Evolutionary conservation across 306 rosid species (phyloP), one percentile per base, ranked within the genome.

Genomic region (Geum urbanum): DNA sequence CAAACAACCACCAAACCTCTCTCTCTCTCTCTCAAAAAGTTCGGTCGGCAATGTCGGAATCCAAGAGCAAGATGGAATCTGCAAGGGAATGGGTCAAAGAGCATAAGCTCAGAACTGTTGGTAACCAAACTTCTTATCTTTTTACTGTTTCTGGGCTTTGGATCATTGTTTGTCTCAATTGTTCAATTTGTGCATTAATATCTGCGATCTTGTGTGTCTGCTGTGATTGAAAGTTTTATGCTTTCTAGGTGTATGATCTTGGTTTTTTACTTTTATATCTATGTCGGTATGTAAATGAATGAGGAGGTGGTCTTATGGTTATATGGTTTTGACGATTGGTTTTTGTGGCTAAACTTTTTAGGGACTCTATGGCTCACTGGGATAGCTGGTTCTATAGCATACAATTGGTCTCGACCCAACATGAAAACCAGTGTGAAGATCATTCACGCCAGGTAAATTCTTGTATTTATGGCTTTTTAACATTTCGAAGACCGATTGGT

Each of bases 391-490:
- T 91, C 99, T 32, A 86, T 91, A 74, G 99, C 96, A 0, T 94
- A 94, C 81, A 89, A 94, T 20, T 94, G 99, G 97, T 94, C 99
- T 76, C 92, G 82, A 58, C 99, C 99, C 37, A 83, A 86, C 80
- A 87, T 92, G 98, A 95, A 91, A 78, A 83, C 95, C 74, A 89
- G 92, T 72, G 96, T 95, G 65, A 95, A 81, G 88, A 84, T 95
- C 79, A 95, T 95, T 81, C 97, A 95, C 58, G 96, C 97, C 20
- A 84, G 99, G 99, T 87, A 60, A 40, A 57, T 77, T 65, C 66
- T 44, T 22, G 9, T 11, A 4, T 44, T 58, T 37, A 16, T 54
- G 11, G 15, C 16, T 52, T 18, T 37, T 50, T 5, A 8, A 14
- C 7, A 0, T 24, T 14, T 15, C 27, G 0, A 35, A 9, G 5